Evolutionary conservation across 2,329 filamentous ascomycete species (phyloP).

Genomic region (Gaeumannomyces tritici): DNA sequence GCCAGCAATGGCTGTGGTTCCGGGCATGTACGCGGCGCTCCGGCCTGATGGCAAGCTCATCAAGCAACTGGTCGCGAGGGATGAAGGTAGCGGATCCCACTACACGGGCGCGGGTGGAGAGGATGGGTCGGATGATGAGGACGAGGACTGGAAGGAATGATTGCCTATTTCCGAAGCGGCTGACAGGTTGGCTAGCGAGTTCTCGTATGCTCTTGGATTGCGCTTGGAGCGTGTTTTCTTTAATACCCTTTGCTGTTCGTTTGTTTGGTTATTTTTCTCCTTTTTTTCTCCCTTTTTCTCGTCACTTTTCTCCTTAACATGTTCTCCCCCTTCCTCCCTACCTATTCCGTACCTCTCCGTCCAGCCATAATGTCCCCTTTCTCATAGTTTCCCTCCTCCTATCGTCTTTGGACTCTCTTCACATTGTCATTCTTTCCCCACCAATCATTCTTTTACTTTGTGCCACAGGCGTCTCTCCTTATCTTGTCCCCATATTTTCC

Average conservation of each 20-base stretch:
- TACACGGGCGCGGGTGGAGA: background rate
- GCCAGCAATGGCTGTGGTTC: constrained; percentile 22
- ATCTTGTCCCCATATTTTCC: background rate
- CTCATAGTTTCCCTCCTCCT: background rate
- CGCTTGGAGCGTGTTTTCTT: background rate
- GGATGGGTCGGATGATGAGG: background rate
- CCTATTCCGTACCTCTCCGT: too few species aligned
- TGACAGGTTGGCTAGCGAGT: background rate
- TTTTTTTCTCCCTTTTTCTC: too few species aligned
- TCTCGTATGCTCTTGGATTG: background rate
- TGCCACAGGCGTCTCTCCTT: too few species aligned
- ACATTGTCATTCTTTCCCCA: background rate
- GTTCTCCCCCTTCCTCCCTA: too few species aligned
- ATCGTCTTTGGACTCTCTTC: background rate
- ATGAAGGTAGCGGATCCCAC: constrained; percentile 6
- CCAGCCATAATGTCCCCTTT: too few species aligned
- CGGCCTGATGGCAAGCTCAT: constrained; percentile 23
- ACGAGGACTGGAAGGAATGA: background rate
- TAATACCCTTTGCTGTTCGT: background rate
- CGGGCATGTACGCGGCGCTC: constrained; percentile 24
- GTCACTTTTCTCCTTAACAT: too few species aligned
- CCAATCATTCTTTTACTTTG: too few species aligned
- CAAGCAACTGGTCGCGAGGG: constrained; percentile 10
- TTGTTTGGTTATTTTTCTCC: background rate
- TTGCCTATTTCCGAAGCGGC: background rate